These are phyloP conservation scores for Cladosporium sp. DNA, from an alignment of 2,329 filamentous ascomycete species.

Conservation along the genomic window DNA sequence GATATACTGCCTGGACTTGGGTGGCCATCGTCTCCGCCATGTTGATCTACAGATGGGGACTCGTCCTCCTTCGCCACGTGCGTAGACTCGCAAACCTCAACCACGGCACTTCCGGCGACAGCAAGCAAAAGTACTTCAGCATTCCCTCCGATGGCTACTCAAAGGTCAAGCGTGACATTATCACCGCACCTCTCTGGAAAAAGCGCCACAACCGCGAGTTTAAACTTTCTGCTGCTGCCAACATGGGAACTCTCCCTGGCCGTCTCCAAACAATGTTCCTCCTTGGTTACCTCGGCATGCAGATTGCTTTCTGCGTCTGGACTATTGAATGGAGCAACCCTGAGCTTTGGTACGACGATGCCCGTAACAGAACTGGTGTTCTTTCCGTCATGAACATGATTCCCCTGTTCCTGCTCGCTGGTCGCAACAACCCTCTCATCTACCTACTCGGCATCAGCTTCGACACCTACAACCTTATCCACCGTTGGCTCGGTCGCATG, in stretches of 20 bases:
- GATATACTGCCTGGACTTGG: conserved; percentile 52
- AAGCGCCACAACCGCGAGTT: conserved; percentile 55
- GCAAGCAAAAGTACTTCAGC: conserved; percentile 72
- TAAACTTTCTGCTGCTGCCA: conserved; percentile 52
- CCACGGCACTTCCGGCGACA: conserved; percentile 61
- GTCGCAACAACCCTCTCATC: conserved; percentile 78
- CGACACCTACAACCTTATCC: conserved; percentile 79
- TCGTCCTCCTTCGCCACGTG: conserved; percentile 66
- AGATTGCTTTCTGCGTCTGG: conserved; percentile 50
- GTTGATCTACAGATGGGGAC: conserved; percentile 66
- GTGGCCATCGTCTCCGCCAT: conserved; percentile 64
- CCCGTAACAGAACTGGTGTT: conserved; percentile 70
- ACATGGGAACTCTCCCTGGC: conserved; percentile 52
- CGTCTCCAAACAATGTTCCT: conserved; percentile 53
- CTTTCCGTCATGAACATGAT: conserved; percentile 76
- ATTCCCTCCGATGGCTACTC: conserved; percentile 56
- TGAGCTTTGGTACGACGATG: conserved; percentile 68
- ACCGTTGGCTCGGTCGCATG: conserved; percentile 79
- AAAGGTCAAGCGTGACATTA: conserved; percentile 48
- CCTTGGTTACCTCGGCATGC: conserved; percentile 51
- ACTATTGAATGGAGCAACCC: conserved; percentile 60
- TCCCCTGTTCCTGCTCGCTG: conserved; percentile 72
- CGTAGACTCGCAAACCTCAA: conserved; percentile 74
- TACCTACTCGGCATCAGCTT: conserved; percentile 72
- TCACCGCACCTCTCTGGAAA: conserved; percentile 51